Evolutionary conservation across 306 rosid species (phyloP).

Genomic region (Arachis hypogaea): DNA sequence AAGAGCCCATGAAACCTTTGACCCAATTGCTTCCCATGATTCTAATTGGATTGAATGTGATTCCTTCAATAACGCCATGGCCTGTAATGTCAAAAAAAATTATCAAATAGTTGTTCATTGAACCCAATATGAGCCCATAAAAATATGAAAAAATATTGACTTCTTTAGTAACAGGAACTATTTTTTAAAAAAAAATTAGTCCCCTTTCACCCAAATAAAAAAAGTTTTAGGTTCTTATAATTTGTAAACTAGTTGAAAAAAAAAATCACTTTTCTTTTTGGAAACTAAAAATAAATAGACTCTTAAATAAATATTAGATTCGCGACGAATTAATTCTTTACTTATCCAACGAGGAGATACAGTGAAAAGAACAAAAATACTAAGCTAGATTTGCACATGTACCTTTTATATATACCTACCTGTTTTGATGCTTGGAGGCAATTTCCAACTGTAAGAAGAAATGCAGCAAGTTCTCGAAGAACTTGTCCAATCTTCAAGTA

Average conservation of each 20-base stretch:
- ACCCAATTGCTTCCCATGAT: constrained; percentile 57
- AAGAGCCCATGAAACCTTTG: constrained; percentile 48
- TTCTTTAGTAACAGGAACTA: no score
- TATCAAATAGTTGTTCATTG: not conserved
- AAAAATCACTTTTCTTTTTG: no score
- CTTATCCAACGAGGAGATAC: no score
- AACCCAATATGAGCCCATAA: constrained; percentile 18
- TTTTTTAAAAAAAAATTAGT: no score
- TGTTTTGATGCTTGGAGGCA: constrained; percentile 69
- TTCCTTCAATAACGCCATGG: constrained; percentile 41
- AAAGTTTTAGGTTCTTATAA: no score
- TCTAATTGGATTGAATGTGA: constrained; percentile 40
- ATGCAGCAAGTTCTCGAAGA: constrained; percentile 72
- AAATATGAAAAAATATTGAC: not conserved
- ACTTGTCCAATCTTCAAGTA: constrained; percentile 73
- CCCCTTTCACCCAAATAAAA: no score
- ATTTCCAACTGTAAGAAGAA: constrained; percentile 48
- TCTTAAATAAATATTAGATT: no score
- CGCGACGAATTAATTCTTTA: no score
- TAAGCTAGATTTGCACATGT: not conserved
- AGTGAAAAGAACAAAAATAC: not conserved
- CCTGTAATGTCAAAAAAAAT: constrained; percentile 28
- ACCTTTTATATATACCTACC: constrained; percentile 41
- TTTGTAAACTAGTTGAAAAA: no score
- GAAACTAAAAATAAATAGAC: no score